Evolutionary conservation across 495 filamentous ascomycete species (phyloP).

Genomic region (Podospora fimiseda): DNA sequence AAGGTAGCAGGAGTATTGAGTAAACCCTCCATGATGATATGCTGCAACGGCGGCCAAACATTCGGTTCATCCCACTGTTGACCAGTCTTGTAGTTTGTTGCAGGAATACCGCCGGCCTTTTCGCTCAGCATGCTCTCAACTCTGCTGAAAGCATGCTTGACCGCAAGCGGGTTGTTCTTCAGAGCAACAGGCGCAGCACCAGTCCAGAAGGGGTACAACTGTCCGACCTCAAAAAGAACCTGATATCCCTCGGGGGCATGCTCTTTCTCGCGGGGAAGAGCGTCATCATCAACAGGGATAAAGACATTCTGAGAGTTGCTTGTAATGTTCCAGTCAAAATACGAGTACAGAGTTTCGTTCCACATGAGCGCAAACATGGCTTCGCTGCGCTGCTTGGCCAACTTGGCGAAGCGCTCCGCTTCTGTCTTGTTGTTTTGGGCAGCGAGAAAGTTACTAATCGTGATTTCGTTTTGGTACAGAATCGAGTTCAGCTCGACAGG

Average conservation of each 20-base stretch:
- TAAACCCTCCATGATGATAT: conserved; percentile 42
- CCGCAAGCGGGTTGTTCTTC: conserved; percentile 41
- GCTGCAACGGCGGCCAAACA: conserved; percentile 46
- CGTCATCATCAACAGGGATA: conserved; percentile 32
- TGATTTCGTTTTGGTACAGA: conserved; percentile 42
- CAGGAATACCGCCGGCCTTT: conserved; percentile 37
- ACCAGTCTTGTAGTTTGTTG: conserved; percentile 39
- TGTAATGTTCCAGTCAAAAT: conserved; percentile 49
- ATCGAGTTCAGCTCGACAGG: conserved; percentile 48
- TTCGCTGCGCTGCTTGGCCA: conserved; percentile 33
- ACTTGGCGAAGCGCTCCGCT: conserved; percentile 26
- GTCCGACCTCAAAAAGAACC: conserved; percentile 36
- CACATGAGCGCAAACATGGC: conserved; percentile 44
- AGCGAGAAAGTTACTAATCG: conserved; percentile 34
- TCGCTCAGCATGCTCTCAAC: conserved; percentile 30
- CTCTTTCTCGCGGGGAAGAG: conserved; percentile 22
- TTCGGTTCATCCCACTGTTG: conserved; percentile 50
- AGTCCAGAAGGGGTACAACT: conserved; percentile 48
- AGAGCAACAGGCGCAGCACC: conserved; percentile 40
- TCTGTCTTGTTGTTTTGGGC: conserved; percentile 24
- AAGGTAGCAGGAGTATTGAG: conserved; percentile 43
- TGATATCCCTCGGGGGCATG: conserved; percentile 34
- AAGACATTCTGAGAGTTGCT: conserved; percentile 33
- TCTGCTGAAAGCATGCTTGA: conserved; percentile 32
- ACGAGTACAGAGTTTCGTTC: conserved; percentile 41